Conservation (phyloP, 768 basidiomycete genomes). For the Rossbeevera mucosa region DNA sequence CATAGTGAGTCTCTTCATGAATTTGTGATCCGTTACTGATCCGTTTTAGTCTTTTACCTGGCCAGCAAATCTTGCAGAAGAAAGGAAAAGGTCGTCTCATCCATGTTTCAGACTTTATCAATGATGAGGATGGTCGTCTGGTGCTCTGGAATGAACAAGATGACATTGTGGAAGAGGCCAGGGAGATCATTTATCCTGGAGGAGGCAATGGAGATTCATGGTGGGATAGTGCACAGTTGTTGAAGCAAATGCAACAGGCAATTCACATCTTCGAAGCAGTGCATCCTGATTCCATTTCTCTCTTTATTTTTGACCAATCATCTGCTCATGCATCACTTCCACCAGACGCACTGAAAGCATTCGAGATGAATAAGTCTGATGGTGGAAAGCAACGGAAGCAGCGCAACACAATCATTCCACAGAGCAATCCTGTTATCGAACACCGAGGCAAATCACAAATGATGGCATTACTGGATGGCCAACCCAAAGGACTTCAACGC, state of each 20-base stretch:
- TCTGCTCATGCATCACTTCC: background rate
- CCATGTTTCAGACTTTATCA: background rate
- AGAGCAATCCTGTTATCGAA: slow-evolving; percentile 12
- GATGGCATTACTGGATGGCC: slow-evolving; percentile 32
- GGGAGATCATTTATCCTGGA: background rate
- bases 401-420: slow-evolving; percentile 20
- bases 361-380: slow-evolving; percentile 25
- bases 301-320: background rate
- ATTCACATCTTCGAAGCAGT: background rate
- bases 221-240: too few relatives aligned
- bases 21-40: too few relatives aligned
- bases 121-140: background rate
- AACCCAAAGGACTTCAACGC: slow-evolving; percentile 10
- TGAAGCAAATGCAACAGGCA: background rate
- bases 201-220: background rate
- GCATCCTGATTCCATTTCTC: too few relatives aligned
- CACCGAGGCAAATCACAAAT: slow-evolving; percentile 24
- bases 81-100: background rate
- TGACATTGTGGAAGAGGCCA: background rate
- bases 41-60: too few relatives aligned
- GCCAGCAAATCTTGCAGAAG: background rate
- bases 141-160: accelerated
- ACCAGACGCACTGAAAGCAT: slow-evolving; percentile 21
- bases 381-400: slow-evolving; percentile 20
- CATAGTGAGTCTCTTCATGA: too few relatives aligned